Evolutionary conservation across 495 filamentous ascomycete genomes (phyloP).

Genomic region (Aspergillus sclerotioniger): DNA sequence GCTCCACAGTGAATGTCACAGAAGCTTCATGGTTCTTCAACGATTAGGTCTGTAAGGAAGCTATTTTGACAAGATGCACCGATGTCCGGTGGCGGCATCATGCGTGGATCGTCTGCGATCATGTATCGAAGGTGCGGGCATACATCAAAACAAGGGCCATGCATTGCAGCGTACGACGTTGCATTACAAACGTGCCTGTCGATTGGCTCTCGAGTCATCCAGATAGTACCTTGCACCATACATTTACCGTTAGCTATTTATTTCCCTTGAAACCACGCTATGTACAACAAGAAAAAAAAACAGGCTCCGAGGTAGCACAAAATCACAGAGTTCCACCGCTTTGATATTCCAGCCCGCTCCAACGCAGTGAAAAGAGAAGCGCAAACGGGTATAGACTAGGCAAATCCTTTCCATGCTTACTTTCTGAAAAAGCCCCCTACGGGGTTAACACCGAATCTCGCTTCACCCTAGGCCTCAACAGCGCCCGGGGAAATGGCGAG

Average conservation of each 20-base stretch:
- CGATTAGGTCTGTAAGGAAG: not conserved
- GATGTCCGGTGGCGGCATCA: not conserved
- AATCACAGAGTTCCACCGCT: not conserved
- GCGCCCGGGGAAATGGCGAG: constrained; percentile 59
- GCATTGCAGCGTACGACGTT: not conserved
- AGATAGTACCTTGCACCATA: not conserved
- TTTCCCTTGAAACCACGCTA: not conserved
- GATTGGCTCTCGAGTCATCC: not conserved
- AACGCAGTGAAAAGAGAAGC: not conserved
- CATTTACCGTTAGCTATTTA: not conserved
- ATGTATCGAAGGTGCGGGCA: not conserved
- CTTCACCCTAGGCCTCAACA: constrained; percentile 35
- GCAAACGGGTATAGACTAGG: not conserved
- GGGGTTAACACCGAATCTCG: not conserved
- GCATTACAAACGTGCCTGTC: not conserved
- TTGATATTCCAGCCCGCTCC: not conserved
- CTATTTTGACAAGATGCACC: not conserved
- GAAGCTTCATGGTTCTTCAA: not conserved
- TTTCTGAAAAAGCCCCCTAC: not conserved
- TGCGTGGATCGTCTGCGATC: not conserved
- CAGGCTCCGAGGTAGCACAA: not conserved
- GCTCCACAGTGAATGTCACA: not conserved
- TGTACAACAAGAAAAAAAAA: not conserved
- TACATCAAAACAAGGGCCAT: not conserved
- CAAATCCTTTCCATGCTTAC: not conserved